Evolutionary conservation across 768 basidiomycete genomes (phyloP).

Genomic region (Pulveroboletus sp.): DNA sequence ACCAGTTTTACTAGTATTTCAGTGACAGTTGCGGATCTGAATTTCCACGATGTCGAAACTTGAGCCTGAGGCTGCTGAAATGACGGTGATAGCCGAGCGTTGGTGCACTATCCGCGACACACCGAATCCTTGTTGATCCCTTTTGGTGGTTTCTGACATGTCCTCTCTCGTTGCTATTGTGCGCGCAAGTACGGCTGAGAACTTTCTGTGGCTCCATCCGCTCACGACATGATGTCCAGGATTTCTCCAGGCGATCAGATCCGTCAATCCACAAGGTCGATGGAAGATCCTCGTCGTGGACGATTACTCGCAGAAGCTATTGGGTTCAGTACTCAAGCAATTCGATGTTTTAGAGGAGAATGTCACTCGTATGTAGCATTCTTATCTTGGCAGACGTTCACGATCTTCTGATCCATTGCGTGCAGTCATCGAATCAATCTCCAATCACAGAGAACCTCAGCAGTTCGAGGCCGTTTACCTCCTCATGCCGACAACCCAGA

Average conservation of each 20-base stretch:
- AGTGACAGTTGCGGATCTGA: too few relatives aligned
- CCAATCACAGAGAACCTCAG: conserved; percentile 78
- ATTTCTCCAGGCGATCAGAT: conserved; percentile 84
- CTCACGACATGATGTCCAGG: conserved; percentile 41
- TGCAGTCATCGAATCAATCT: conserved; percentile 90
- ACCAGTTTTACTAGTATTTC: conserved; percentile 11
- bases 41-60: neutral
- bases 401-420: conserved; percentile 8
- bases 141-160: conserved; percentile 13
- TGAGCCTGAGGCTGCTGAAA: neutral
- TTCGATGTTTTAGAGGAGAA: conserved; percentile 95
- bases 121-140: neutral
- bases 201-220: neutral
- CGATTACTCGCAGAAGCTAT: conserved; percentile 80
- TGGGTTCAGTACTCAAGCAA: conserved; percentile 85
- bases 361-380: conserved; percentile 75
- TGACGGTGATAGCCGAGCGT: conserved; percentile 15
- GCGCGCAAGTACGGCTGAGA: conserved; percentile 40
- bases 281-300: conserved; percentile 99
- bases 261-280: conserved; percentile 78
- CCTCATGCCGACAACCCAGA: conserved; percentile 92
- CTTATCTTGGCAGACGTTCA: neutral
- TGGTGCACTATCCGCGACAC: neutral
- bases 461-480: conserved; percentile 91
- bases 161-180: conserved; percentile 49